These are phyloP conservation scores for Coniella vitis DNA, from an alignment of 2,329 filamentous ascomycete species.

Conservation along the genomic window DNA sequence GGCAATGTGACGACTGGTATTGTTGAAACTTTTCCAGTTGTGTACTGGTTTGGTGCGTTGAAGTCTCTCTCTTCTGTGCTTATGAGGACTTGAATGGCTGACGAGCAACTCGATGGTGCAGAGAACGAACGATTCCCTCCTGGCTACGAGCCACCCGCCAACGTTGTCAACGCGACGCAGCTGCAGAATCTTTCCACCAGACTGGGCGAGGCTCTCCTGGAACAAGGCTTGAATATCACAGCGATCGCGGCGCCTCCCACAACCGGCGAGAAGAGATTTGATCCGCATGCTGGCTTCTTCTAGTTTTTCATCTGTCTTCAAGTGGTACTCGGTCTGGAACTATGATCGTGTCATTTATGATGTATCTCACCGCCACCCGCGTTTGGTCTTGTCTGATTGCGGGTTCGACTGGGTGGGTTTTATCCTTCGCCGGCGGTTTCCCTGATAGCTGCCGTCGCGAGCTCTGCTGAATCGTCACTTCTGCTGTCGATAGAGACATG, in stretches of 20 bases:
- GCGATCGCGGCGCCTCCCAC: neutral
- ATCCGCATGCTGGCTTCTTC: neutral
- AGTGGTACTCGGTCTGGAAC: too few relatives aligned
- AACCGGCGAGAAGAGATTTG: neutral
- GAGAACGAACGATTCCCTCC: conserved; percentile 13
- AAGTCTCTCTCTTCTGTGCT: neutral
- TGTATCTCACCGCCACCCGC: too few relatives aligned
- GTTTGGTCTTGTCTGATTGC: too few relatives aligned
- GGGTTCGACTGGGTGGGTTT: too few relatives aligned
- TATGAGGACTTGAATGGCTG: neutral
- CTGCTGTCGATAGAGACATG: too few relatives aligned
- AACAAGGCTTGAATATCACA: conserved; percentile 4
- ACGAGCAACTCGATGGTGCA: neutral
- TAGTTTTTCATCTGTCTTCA: neutral
- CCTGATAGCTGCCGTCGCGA: too few relatives aligned
- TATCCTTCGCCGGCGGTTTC: too few relatives aligned
- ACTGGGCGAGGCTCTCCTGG: conserved; percentile 6
- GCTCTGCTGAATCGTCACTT: too few relatives aligned
- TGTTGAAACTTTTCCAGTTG: conserved; percentile 31
- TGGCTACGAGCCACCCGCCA: neutral
- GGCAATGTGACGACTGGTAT: conserved; percentile 33
- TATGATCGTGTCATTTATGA: too few relatives aligned
- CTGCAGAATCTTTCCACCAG: conserved; percentile 1
- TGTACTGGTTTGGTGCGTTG: conserved; percentile 37
- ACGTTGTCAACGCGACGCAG: conserved; percentile 3